Evolutionary conservation across 805 yeast genomes (phyloP).

Genomic region (Jamesozyma piceae): DNA sequence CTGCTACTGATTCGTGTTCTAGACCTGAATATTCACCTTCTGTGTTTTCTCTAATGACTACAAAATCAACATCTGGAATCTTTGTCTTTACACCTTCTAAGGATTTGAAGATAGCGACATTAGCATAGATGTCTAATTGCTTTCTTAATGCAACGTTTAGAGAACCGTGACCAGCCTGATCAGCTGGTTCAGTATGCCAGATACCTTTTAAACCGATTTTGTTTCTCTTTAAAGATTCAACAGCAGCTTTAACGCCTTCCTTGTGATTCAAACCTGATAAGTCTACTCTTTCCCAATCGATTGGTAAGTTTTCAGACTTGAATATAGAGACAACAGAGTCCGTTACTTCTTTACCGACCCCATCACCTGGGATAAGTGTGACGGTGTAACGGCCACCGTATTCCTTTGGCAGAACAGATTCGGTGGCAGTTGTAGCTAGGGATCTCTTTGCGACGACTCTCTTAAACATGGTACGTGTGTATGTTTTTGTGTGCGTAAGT

Average conservation of each 20-base stretch:
- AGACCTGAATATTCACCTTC: conserved; percentile 98
- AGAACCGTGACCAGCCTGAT: conserved; percentile 68
- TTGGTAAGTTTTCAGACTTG: conserved; percentile 78
- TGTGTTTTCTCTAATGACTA: conserved; percentile 94
- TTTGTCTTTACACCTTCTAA: conserved; percentile 90
- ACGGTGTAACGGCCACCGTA: conserved; percentile 93
- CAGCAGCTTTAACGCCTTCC: conserved; percentile 71
- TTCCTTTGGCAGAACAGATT: conserved; percentile 68
- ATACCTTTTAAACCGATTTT: conserved; percentile 96
- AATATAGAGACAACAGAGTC: conserved; percentile 88
- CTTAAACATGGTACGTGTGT: conserved; percentile 24
- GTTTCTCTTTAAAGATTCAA: conserved; percentile 86
- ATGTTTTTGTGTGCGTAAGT: not conserved
- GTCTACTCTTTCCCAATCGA: conserved; percentile 84
- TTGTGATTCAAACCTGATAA: conserved; percentile 48
- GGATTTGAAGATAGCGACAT: conserved; percentile 86
- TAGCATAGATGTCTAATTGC: conserved; percentile 91
- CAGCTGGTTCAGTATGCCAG: conserved; percentile 81
- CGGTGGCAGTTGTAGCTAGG: conserved; percentile 52
- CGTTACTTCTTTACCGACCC: conserved; percentile 93
- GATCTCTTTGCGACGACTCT: conserved; percentile 29
- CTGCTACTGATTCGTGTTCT: conserved; percentile 95
- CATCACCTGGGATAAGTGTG: conserved; percentile 95
- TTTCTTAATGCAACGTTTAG: conserved; percentile 94
- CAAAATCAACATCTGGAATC: conserved; percentile 81